Evolutionary conservation across 768 basidiomycete genomes (phyloP), one percentile per base, ranked within the genome.

Genomic region (Russula sp.): DNA sequence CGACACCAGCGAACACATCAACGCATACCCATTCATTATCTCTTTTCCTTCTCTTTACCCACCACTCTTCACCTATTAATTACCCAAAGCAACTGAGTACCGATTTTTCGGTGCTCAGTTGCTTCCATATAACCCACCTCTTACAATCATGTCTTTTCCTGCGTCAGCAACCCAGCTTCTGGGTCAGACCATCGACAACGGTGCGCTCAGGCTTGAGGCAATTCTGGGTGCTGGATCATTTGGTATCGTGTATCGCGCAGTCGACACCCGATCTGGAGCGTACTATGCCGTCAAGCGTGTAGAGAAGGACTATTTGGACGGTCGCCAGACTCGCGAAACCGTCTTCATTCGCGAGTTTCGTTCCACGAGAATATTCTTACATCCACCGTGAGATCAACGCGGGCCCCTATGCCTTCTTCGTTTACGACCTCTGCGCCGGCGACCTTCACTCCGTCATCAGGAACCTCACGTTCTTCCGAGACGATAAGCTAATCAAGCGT

Each of bases 181-280:
- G 50, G 63, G 63, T 20, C 58, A 55, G 63, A 54, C 59, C 24
- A 91, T 98, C 78, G 92, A 94, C 79, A 81, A 83, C 66, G 87
- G 86, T 70, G 78, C 84, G 54, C 84, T 97, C 62, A 83, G 92
- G 75, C 86, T 98, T 59, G 83, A 89, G 69, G 85, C 89, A 70
- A 82, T 94, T 64, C 83, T 98, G 54, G 96, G 96, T 44, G 84
- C 89, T 28, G 96, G 96, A 13, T 92, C 94, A n/a, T 98, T 96
- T 73, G 96, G 95, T 62, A 86, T 93, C 69, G 95, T 97, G 3
- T 96, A 96, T 75, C 88, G 90, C 61, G 94, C 92, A 20, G 79
- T 89, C 62, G 89, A 90, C 72, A 61, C 46, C 1, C 72, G 63
- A 61, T 36, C 59, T 11, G 59, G 54, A 16, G 70, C 67, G 32